These are phyloP conservation scores for Raphanus sativus DNA, from an alignment of 345 rosid species.

Conservation along the genomic window DNA sequence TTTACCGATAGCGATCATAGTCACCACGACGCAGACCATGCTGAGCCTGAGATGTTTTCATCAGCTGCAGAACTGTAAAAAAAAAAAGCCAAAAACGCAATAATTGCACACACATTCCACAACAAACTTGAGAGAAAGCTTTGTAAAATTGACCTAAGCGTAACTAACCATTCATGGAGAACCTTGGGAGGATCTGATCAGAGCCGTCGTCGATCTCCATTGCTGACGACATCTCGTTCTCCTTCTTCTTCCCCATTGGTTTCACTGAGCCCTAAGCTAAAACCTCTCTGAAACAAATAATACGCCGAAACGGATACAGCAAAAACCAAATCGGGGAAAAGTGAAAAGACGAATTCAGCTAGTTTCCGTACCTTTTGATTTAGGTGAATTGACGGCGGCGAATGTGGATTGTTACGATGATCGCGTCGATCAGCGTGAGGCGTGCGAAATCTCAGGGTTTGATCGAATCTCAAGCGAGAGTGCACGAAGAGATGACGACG, in stretches of 20 bases:
- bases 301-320: not conserved
- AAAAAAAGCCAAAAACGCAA: not conserved
- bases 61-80: constrained; percentile 74
- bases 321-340: not conserved
- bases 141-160: too few species aligned
- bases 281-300: not conserved
- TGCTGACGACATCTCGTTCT: constrained; percentile 42
- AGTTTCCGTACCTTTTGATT: not conserved
- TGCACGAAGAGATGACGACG: not conserved
- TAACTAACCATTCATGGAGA: constrained; percentile 79
- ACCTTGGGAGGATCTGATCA: constrained; percentile 65
- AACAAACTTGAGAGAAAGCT: not conserved
- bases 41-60: constrained; percentile 93
- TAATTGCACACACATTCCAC: not conserved
- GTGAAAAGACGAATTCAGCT: not conserved
- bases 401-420: constrained; percentile 5
- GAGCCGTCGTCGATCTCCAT: constrained; percentile 76
- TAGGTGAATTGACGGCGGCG: not conserved
- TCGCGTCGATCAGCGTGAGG: constrained; percentile 15
- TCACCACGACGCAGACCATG: constrained; percentile 97
- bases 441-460: not conserved
- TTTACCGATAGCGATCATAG: constrained; percentile 83
- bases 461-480: constrained; percentile 24
- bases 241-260: constrained; percentile 51
- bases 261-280: constrained; percentile 11